Base-by-base conservation (phyloP, 2,329 filamentous ascomycete species). In the Chaetomium sp. region DNA sequence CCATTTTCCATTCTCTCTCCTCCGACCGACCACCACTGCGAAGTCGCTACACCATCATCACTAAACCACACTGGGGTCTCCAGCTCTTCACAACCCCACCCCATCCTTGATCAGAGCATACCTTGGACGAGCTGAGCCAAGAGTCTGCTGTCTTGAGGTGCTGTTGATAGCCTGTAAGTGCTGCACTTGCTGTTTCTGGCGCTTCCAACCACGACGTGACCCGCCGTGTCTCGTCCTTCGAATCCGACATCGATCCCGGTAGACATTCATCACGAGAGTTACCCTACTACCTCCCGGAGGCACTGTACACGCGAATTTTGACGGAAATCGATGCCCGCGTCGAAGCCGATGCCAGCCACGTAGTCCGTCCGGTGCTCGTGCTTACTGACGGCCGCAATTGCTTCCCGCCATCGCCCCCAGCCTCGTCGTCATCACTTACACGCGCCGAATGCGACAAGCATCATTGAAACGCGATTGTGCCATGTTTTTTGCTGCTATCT, bases 121-220 rank as follows among this genome's bases (percentile, higher is more conserved):
- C 56, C 56, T 46, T 35, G 40, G 57, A 56, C 54, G 47, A 49
- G 48, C 57, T 46, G 53, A 49, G 55, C 51, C 44, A 52, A 49
- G 5, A 51, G 60, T 63, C 59, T 65, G 67, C 67, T 71, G 68
- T 69, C 69, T 72, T 69, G 66, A 64, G 65, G 68, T 67, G 66
- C 72, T 65, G 69, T 76, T 74, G 69, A 77, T 79, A 74, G 76
- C 71, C 76, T 73, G 76, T 79, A 72, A 76, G 76, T 79, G 11
- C 56, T 62, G 60, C 63, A 58, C 63, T 66, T 61, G 55, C 64
- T 63, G 61, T 63, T 51, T 40, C 51, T 45, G 50, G 57, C 62
- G 60, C 66, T 61, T 59, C 62, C 64, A 57, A 56, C 58, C 56
- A 59, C 57, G 50, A 48, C 62, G 64, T 62, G 60, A 66, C 61